phyloP scores from a whole-genome alignment of 1,284 basidiomycete species.

The Trichosporon faecale region DNA sequence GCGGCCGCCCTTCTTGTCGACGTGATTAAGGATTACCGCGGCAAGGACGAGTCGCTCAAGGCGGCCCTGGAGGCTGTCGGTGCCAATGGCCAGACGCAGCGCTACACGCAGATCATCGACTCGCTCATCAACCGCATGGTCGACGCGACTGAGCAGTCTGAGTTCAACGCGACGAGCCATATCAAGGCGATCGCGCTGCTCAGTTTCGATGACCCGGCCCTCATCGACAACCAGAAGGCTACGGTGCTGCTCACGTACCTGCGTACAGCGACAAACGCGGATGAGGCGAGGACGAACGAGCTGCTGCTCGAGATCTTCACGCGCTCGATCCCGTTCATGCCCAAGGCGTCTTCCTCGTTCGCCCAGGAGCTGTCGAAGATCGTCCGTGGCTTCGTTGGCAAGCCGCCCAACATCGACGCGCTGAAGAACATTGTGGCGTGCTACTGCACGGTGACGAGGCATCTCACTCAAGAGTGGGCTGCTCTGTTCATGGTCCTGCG shows the following conservation, averaged over 20 bases:
- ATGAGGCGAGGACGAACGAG: conserved; percentile 77
- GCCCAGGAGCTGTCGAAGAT: conserved; percentile 75
- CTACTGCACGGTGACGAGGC: conserved; percentile 76
- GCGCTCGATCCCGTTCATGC: conserved; percentile 77
- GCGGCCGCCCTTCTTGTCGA: conserved; percentile 79
- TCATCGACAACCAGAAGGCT: conserved; percentile 44
- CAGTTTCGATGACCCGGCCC: conserved; percentile 31
- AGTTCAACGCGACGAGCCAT: conserved; percentile 42
- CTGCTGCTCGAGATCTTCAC: conserved; percentile 84
- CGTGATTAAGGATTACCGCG: conserved; percentile 74
- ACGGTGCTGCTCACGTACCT: conserved; percentile 35
- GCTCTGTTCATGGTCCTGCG: conserved; percentile 72
- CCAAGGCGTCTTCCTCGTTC: conserved; percentile 79
- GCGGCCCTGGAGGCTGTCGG: conserved; percentile 55
- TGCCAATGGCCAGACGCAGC: conserved; percentile 19
- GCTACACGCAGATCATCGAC: conserved; percentile 62
- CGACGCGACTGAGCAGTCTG: conserved; percentile 58
- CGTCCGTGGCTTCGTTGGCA: conserved; percentile 81
- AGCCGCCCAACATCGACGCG: conserved; percentile 68
- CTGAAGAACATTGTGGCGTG: conserved; percentile 88
- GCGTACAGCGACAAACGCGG: conserved; percentile 51
- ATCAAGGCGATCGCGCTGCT: conserved; percentile 44
- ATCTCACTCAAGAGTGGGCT: conserved; percentile 80
- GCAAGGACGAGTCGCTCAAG: conserved; percentile 77
- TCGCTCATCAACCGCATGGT: conserved; percentile 79